phyloP scores from a whole-genome alignment of 805 yeast genomes.

The Teunomyces stri region DNA sequence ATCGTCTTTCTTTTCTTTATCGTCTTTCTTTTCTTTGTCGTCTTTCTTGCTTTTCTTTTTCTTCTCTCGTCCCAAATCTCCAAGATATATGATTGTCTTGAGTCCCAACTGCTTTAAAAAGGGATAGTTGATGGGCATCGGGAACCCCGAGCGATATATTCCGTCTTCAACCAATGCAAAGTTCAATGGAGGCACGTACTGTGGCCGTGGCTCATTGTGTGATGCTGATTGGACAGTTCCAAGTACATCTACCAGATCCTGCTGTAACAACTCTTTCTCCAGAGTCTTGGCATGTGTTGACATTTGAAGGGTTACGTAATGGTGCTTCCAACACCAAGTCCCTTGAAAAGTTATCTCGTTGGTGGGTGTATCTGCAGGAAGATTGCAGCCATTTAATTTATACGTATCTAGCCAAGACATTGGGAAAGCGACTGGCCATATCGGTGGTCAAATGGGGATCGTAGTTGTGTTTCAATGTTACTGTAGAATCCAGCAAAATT shows the following conservation, averaged over 20 bases:
- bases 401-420: background rate
- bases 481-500: background rate
- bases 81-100: slow-evolving; percentile 77
- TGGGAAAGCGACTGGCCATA: background rate
- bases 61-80: slow-evolving; percentile 51
- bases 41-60: slow-evolving; percentile 14
- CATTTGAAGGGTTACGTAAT: background rate
- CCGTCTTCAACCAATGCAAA: slow-evolving; percentile 86
- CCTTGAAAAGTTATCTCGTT: background rate
- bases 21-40: slow-evolving; percentile 8
- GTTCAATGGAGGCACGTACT: slow-evolving; percentile 82
- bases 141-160: slow-evolving; percentile 90
- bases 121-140: slow-evolving; percentile 81
- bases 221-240: background rate
- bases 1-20: slow-evolving; percentile 8
- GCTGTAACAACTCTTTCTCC: background rate
- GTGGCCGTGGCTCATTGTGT: slow-evolving; percentile 9
- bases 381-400: background rate
- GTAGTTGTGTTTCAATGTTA: slow-evolving; percentile 8
- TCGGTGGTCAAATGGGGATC: slow-evolving; percentile 6
- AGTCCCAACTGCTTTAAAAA: slow-evolving; percentile 68
- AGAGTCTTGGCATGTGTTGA: background rate
- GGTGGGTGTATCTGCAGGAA: background rate
- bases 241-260: background rate
- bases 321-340: background rate